A percentile compares a stretch with the other conserved stretches of the same genome.
Conservation (phyloP, 202 grass and related monocot genomes). For the Cymbopogon flexuosus region DNA sequence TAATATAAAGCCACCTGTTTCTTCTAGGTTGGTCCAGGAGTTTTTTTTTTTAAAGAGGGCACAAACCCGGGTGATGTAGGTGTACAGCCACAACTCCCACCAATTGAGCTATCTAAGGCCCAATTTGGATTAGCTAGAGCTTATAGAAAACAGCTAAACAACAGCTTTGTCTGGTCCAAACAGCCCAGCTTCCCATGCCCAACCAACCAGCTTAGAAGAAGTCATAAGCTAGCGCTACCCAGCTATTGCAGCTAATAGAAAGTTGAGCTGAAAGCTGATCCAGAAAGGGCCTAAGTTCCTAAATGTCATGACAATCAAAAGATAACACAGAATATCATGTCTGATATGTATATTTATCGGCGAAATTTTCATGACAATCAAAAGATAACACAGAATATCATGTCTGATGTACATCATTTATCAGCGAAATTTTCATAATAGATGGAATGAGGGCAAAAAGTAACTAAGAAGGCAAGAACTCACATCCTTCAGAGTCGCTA, state of each 20-base stretch:
- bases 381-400: not conserved
- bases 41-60: not conserved
- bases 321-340: not conserved
- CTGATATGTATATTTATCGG: not conserved
- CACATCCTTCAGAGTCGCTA: constrained; percentile 89
- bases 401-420: constrained; percentile 3
- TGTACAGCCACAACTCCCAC: not conserved
- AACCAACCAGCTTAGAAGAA: not conserved
- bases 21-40: not conserved
- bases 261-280: not conserved
- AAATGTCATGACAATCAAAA: constrained; percentile 4
- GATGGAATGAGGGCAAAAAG: constrained; percentile 24
- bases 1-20: not conserved
- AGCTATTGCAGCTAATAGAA: not conserved
- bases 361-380: not conserved
- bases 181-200: not conserved
- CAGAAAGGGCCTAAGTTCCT: not conserved
- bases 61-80: not conserved
- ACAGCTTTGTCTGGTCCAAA: not conserved
- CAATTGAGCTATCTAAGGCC: not conserved
- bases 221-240: not conserved
- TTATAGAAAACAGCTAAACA: not conserved
- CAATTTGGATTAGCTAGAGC: not conserved
- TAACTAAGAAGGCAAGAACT: constrained; percentile 41
- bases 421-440: not conserved